Evolutionary conservation across 371 early-diverging fungal genomes (phyloP).

Genomic region (Basidiobolus meristosporus): DNA sequence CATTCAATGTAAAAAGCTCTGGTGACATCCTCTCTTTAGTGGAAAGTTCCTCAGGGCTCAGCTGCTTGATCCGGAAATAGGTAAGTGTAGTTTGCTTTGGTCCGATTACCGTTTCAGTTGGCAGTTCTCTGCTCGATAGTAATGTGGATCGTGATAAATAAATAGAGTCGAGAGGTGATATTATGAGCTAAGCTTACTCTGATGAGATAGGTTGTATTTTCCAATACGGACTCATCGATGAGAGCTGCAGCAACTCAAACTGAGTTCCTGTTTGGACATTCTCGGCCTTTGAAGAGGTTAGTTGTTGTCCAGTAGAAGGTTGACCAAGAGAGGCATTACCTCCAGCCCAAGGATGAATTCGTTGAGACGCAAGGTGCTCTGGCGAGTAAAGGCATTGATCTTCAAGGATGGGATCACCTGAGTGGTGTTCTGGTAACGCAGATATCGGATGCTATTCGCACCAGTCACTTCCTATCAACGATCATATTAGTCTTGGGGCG

Average conservation of each 20-base stretch:
- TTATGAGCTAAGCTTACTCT: not conserved
- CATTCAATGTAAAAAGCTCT: constrained; percentile 23
- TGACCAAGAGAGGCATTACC: constrained; percentile 13
- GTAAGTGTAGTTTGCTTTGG: too few relatives aligned
- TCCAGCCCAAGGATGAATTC: constrained; percentile 83
- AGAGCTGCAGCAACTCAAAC: constrained; percentile 45
- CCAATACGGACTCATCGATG: constrained; percentile 58
- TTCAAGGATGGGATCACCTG: constrained; percentile 71
- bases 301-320: not conserved
- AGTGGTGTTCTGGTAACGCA: constrained; percentile 24
- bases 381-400: constrained; percentile 85
- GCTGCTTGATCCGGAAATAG: too few relatives aligned
- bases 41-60: too few relatives aligned
- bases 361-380: constrained; percentile 42
- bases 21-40: constrained; percentile 9
- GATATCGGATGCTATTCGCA: too few relatives aligned
- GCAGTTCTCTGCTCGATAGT: too few relatives aligned
- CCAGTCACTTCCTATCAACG: too few relatives aligned
- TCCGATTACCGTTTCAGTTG: too few relatives aligned
- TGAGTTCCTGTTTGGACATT: constrained; percentile 37
- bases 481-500: too few relatives aligned
- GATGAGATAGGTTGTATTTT: constrained; percentile 10
- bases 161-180: not conserved
- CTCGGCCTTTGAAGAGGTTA: constrained; percentile 22
- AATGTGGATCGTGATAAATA: not conserved